Percentiles rank a stretch among this genome's conserved stretches.
Evolutionary conservation across 257 asterid genomes (phyloP).

Genomic region (Ilex asprella): DNA sequence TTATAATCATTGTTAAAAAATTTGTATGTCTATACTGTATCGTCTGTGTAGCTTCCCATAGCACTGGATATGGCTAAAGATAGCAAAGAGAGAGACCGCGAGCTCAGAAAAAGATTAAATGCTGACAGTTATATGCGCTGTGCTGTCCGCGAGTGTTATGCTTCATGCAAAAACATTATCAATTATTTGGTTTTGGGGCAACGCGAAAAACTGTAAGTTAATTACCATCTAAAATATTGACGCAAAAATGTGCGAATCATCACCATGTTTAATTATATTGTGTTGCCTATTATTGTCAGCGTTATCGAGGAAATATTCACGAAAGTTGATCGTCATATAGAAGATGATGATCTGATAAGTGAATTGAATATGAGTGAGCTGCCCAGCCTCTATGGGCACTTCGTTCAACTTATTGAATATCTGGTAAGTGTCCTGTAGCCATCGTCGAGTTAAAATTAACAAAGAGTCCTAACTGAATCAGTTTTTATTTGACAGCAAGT

Average conservation of each 20-base stretch:
- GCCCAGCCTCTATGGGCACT: constrained; percentile 65
- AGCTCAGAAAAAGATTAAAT: constrained; percentile 77
- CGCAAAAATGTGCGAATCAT: constrained; percentile 1
- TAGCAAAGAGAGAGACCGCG: constrained; percentile 77
- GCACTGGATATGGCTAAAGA: constrained; percentile 99
- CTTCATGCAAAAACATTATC: constrained; percentile 74
- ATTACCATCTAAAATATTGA: background rate
- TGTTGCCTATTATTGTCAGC: constrained; percentile 34
- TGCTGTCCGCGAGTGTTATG: constrained; percentile 94
- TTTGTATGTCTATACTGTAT: constrained; percentile 7
- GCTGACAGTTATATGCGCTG: constrained; percentile 69
- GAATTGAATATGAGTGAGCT: constrained; percentile 71
- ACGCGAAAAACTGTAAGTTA: constrained; percentile 71
- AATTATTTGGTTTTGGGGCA: constrained; percentile 70
- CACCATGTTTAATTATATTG: constrained; percentile 6
- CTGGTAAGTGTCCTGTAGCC: constrained; percentile 42
- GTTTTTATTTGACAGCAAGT: constrained; percentile 52
- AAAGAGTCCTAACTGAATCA: background rate
- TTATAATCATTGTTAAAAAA: background rate
- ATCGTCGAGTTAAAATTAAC: background rate
- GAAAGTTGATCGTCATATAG: constrained; percentile 68
- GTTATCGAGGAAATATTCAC: constrained; percentile 67
- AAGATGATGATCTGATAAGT: constrained; percentile 40
- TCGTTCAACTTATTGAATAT: constrained; percentile 78
- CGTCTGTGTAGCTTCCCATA: constrained; percentile 69